Evolutionary conservation across 768 basidiomycete species (phyloP), one percentile per base, ranked within the genome.

Genomic region (Neoboletus magnificus): DNA sequence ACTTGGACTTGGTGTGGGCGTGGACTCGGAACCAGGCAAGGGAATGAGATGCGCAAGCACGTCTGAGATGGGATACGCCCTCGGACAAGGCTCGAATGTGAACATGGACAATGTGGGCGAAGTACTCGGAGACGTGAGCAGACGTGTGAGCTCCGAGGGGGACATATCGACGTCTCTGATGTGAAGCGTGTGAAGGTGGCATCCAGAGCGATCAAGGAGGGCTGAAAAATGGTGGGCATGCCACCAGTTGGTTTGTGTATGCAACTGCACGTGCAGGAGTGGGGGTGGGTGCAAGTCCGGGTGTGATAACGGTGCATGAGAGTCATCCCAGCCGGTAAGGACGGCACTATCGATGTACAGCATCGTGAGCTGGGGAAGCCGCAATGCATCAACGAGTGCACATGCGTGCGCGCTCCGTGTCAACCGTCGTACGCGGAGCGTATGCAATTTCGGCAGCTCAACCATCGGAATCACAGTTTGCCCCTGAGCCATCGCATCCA

Each of bases 161-260:
- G 65, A 66, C 40, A 66, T 58, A n/a, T 66, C 65, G 12, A 64
- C 59, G 25, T 64, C 57, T 13, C 46, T 59, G 16, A 66, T 64
- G 15, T 41, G 53, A n/a, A 66, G 55, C 13, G 64, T 44, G 8
- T 55, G 50, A 4, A 66, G 56, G 40, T 55, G 65, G 13, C 64
- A 66, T 12, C 29, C 57, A 3, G 64, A 66, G 15, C 64, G 65
- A 42, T 67, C 56, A 1, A 66, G 55, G 20, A 66, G 59, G 23
- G 62, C 55, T 22, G 64, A 66, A 11, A 66, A 66, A 35, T 61
- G 64, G 10, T 36, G 56, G 0, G 56, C 56, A 47, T 66, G 64
- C 64, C 64, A 67, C 65, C 59, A 61, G n/a, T 52, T 52, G 0
- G 56, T 36, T 13, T 52, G 48, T 1, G 39, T n/a, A 2, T 50